These are phyloP conservation scores for Luffa aegyptiaca DNA, from an alignment of 306 rosid genomes.

Conservation along the genomic window DNA sequence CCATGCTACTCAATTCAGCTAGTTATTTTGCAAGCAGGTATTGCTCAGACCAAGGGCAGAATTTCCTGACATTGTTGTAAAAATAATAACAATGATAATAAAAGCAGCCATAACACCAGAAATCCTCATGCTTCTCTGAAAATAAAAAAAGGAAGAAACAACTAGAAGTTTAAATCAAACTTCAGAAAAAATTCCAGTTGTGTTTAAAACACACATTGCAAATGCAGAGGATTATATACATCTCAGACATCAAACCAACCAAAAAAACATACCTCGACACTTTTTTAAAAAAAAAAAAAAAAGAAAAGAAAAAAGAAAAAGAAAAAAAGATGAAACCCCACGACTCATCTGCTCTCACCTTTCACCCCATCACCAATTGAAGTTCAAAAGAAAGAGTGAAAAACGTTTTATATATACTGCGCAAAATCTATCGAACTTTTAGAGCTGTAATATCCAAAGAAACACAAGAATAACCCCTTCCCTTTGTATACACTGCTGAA, in stretches of 20 bases:
- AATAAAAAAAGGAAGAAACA: not conserved
- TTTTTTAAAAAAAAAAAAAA: not conserved
- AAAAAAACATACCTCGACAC: not conserved
- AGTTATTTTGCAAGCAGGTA: conserved; percentile 8
- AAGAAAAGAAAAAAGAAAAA: not conserved
- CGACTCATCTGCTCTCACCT: not conserved
- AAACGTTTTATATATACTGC: not conserved
- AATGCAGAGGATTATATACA: not conserved
- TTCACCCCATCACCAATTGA: not conserved
- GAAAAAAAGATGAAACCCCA: not conserved
- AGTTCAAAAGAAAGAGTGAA: not conserved
- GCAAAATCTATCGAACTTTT: not conserved
- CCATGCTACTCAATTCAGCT: not conserved
- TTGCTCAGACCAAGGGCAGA: not conserved
- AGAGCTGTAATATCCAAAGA: not conserved
- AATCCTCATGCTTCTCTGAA: not conserved
- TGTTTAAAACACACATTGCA: not conserved
- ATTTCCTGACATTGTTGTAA: not conserved
- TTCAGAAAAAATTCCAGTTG: not conserved
- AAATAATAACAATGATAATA: not conserved
- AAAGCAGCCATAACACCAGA: not conserved
- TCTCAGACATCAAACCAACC: not conserved
- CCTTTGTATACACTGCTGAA: not conserved
- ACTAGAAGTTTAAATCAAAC: not conserved
- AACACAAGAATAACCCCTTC: not conserved